phyloP scores from a whole-genome alignment of 1,139 yeast genomes.

The Debaryomyces singareniensis region DNA sequence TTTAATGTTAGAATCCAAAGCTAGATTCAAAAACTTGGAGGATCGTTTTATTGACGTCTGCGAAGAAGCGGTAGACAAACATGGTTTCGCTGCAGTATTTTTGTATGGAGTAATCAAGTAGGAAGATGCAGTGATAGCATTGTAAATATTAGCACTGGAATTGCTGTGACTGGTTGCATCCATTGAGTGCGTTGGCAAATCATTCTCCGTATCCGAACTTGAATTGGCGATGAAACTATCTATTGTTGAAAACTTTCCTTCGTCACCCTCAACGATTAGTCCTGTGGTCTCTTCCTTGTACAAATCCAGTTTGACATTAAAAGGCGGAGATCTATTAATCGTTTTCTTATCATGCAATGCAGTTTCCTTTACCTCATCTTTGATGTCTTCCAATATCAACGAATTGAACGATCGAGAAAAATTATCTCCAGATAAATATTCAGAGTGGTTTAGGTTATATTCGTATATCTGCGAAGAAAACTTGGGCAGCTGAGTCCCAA shows the following conservation, averaged over 20 bases:
- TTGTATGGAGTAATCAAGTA: not conserved
- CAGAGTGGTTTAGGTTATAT: slow-evolving; percentile 14
- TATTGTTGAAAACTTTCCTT: not conserved
- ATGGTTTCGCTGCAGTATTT: not conserved
- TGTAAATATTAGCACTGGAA: not conserved
- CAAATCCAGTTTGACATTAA: slow-evolving; percentile 31
- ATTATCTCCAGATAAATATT: slow-evolving; percentile 34
- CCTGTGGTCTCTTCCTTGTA: slow-evolving; percentile 15
- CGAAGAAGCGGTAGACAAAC: too few species aligned
- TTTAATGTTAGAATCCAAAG: slow-evolving; percentile 26
- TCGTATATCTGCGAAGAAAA: slow-evolving; percentile 1
- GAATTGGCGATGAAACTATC: slow-evolving; percentile 11
- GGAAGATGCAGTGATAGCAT: not conserved
- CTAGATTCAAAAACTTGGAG: slow-evolving; percentile 40
- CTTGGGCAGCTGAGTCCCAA: slow-evolving; percentile 1
- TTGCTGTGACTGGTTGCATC: not conserved
- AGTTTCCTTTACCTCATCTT: slow-evolving; percentile 14
- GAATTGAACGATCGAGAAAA: slow-evolving; percentile 42
- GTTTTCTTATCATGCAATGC: slow-evolving; percentile 10
- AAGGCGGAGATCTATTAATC: slow-evolving; percentile 36
- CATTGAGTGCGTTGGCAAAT: too few species aligned
- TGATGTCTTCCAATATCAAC: slow-evolving; percentile 35
- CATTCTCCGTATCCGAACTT: slow-evolving; percentile 12
- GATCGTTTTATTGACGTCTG: slow-evolving; percentile 42
- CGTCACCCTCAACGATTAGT: slow-evolving; percentile 9